Evolutionary conservation across 164 flowering plant genomes (phyloP).

Genomic region (Dillenia suffruticosa): DNA sequence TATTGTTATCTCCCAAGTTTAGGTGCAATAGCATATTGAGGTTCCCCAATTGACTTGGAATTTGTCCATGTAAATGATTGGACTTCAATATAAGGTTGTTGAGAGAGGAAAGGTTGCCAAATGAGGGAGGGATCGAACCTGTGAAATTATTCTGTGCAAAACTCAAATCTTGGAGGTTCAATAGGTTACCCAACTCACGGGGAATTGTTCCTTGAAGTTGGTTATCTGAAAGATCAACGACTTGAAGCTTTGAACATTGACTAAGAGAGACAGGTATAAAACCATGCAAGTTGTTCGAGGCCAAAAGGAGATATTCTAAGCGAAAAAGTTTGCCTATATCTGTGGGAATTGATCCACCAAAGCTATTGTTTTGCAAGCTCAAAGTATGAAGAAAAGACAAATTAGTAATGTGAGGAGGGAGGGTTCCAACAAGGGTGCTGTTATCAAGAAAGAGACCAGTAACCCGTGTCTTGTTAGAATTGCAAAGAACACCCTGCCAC

Average conservation of each 20-base stretch:
- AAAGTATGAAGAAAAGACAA: not conserved
- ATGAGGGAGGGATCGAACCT: conserved; percentile 8
- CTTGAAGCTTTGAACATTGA: not conserved
- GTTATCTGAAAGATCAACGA: conserved; percentile 9
- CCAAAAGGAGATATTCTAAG: conserved; percentile 3
- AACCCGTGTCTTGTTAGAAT: too few species aligned
- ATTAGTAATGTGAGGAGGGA: conserved; percentile 1
- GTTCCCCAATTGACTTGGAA: conserved; percentile 2
- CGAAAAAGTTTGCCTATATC: conserved; percentile 10
- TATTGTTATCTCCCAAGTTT: not conserved
- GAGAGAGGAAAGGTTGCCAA: conserved; percentile 13
- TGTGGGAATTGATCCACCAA: conserved; percentile 5
- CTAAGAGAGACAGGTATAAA: conserved; percentile 12
- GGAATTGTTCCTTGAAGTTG: conserved; percentile 13
- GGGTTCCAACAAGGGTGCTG: not conserved
- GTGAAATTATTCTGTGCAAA: conserved; percentile 8
- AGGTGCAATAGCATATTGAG: not conserved
- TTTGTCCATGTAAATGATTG: conserved; percentile 4
- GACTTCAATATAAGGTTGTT: not conserved
- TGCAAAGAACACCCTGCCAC: too few species aligned
- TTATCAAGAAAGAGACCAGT: too few species aligned
- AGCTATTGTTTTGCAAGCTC: conserved; percentile 3
- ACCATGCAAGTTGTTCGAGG: conserved; percentile 11
- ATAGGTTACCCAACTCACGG: conserved; percentile 3
- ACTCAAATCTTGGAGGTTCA: conserved; percentile 6